Evolutionary conservation across 257 asterid genomes (phyloP).

Genomic region (Capsicum rhomboideum): DNA sequence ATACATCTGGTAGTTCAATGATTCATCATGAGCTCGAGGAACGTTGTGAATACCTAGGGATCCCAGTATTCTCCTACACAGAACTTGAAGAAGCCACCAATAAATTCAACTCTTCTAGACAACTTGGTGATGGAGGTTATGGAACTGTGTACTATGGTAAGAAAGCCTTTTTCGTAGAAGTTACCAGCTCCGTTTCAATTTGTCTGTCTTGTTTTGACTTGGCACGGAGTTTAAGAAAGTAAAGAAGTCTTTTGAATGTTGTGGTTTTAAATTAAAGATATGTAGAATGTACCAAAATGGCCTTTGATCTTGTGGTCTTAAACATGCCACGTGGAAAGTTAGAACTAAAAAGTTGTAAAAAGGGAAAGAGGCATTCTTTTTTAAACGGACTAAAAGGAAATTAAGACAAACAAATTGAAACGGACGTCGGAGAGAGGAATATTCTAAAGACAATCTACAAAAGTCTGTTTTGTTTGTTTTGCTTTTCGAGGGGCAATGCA

Average conservation of each 20-base stretch:
- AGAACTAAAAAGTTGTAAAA: not conserved
- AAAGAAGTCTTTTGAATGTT: not conserved
- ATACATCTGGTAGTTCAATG: not conserved
- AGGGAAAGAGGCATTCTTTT: not conserved
- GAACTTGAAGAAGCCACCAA: constrained; percentile 15
- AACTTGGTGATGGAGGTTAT: constrained; percentile 15
- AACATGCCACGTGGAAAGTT: not conserved
- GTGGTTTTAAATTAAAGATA: not conserved
- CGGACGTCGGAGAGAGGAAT: not conserved
- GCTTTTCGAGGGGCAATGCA: not conserved
- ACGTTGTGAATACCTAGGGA: not conserved
- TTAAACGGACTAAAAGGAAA: not conserved
- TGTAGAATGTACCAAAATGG: not conserved
- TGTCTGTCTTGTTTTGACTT: not conserved
- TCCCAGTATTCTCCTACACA: constrained; percentile 7
- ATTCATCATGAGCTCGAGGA: not conserved
- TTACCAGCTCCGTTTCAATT: not conserved
- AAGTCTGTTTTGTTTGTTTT: not conserved
- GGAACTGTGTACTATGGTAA: constrained; percentile 17
- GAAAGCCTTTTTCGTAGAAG: not conserved
- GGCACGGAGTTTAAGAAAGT: not conserved
- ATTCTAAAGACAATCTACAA: not conserved
- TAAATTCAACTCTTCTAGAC: constrained; percentile 2
- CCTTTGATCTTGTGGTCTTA: not conserved
- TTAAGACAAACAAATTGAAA: not conserved